phyloP scores from a whole-genome alignment of 139 green algal species.

The Marvania coccoides region DNA sequence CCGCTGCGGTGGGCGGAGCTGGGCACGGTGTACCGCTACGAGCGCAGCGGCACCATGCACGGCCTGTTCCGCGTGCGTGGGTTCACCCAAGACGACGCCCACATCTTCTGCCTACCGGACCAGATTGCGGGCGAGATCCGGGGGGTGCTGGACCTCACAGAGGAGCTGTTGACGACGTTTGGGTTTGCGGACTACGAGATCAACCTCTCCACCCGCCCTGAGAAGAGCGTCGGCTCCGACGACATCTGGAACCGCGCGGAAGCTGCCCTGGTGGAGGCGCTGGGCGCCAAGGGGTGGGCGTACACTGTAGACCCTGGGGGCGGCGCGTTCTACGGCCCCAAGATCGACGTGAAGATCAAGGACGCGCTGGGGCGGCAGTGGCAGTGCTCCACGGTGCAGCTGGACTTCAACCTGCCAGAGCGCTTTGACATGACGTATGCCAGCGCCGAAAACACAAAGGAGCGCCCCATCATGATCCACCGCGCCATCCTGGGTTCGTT shows the following conservation, averaged over 20 bases:
- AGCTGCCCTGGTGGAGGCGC: slow-evolving; percentile 63
- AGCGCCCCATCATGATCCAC: slow-evolving; percentile 98
- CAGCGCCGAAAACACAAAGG: slow-evolving; percentile 48
- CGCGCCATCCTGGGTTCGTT: slow-evolving; percentile 88
- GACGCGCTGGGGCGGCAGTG: slow-evolving; percentile 92
- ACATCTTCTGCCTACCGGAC: slow-evolving; percentile 96
- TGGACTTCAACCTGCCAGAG: slow-evolving; percentile 98
- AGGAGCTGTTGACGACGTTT: slow-evolving; percentile 83
- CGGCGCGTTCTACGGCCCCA: slow-evolving; percentile 98
- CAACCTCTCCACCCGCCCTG: slow-evolving; percentile 85
- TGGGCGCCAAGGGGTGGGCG: slow-evolving; percentile 68
- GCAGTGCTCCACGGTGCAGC: slow-evolving; percentile 95
- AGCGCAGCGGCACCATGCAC: slow-evolving; percentile 93
- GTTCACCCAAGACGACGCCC: slow-evolving; percentile 98
- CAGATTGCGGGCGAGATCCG: slow-evolving; percentile 84
- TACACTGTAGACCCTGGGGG: slow-evolving; percentile 71
- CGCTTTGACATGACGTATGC: slow-evolving; percentile 89
- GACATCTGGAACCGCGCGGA: slow-evolving; percentile 85
- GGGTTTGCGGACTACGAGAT: slow-evolving; percentile 87
- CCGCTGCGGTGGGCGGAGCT: slow-evolving; percentile 92
- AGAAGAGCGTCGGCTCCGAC: slow-evolving; percentile 86
- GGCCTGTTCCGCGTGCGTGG: slow-evolving; percentile 95
- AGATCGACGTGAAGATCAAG: slow-evolving; percentile 95
- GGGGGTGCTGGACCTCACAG: slow-evolving; percentile 77
- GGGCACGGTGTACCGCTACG: slow-evolving; percentile 95